Base-by-base conservation (phyloP, 345 rosid species). In the Salix exigua region DNA sequence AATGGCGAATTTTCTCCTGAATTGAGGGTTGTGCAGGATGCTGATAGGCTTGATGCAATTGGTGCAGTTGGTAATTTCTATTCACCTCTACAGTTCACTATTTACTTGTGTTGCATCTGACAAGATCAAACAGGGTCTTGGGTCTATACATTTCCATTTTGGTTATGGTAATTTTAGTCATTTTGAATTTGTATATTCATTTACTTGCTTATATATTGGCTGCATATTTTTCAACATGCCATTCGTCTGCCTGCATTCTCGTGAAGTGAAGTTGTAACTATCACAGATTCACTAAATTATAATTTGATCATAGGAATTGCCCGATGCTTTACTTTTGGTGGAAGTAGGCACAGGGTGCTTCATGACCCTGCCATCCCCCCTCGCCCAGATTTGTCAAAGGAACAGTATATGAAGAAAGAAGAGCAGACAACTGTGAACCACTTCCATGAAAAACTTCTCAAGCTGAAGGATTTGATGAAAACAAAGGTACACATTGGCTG, bases 1-100 rank as follows among this genome's bases (percentile, higher is more conserved):
- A 87, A 71, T 30, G 70, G 77, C 68, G 85, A 86, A 79, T 66
- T 84, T 66, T 79, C 83, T 77, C 91, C 83, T 21, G 94, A 94
- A 73, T 92, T 91, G 77, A 89, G 97, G 72, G 89, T 94, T n/a
- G 97, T 91, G 75, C 97, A 92, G 85, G 98, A 94, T 89, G 97
- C 97, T 65, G 97, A 92, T 75, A 92, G 94, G 63, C 97, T 92
- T 79, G 98, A 94, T 82, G 97, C 97, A 33, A 89, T 94, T 79
- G 97, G 97, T 38, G 97, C 94, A 74, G 80, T 91, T 76, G 98
- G 96, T 94, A 80, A 79, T 68, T 61, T 61, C 53, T 58, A 46
- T 46, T 46, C 50, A 46, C 18, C 50, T 46, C 48, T 3, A 1
- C 17, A 12, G 16, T 13, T 46, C 50, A 12, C 5, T 46, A 3